Evolutionary conservation across 1,284 basidiomycete species (phyloP), one percentile per base, ranked within the genome.

Genomic region (Ceratobasidium sp.): DNA sequence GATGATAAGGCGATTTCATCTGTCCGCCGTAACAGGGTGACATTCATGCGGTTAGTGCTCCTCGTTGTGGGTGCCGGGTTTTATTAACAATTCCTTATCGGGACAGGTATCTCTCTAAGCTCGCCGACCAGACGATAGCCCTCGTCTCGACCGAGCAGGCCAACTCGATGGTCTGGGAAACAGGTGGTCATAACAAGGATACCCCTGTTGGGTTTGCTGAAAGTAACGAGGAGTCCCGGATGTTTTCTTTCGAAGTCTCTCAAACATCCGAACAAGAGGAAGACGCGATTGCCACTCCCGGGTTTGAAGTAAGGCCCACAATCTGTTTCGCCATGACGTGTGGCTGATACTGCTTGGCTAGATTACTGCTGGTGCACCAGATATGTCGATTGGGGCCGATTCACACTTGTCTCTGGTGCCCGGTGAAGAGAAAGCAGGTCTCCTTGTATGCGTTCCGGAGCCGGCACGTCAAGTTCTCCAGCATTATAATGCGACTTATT

Each of bases 101-200:
- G 36, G 36, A 4, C 47, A 77, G 76, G 5, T 78, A 78, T 41
- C 66, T 78, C 17, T 72, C 67, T n/a, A 60, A 75, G 29, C 36
- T 78, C 29, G 57, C 67, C 1, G 76, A 78, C 57, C 77, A 78
- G 57, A 60, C 75, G 11, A 53, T 65, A n/a, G 67, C 60, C 29
- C 62, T 78, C 15, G 36, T 73, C 15, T 74, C 69, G 14, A 27
- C 69, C 3, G 73, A 75, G 41, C 76, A 78, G 47, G 65, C 74
- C 7, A 31, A n/a, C 14, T 24, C 29, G n/a, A 69, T 77, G 33
- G 74, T 75, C 22, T 77, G 74, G 74, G 36, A 41, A 41, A 54
- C 48, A 15, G 65, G 31, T 22, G 27, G 11, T 15, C 33, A 33
- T 5, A 27, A 60, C n/a, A 48, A 53, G 22, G 44, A 65, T 29